Percentiles rank a stretch among this genome's conserved stretches.
These are phyloP conservation scores for Suillus paluster DNA, from an alignment of 768 basidiomycete species.

Conservation along the genomic window DNA sequence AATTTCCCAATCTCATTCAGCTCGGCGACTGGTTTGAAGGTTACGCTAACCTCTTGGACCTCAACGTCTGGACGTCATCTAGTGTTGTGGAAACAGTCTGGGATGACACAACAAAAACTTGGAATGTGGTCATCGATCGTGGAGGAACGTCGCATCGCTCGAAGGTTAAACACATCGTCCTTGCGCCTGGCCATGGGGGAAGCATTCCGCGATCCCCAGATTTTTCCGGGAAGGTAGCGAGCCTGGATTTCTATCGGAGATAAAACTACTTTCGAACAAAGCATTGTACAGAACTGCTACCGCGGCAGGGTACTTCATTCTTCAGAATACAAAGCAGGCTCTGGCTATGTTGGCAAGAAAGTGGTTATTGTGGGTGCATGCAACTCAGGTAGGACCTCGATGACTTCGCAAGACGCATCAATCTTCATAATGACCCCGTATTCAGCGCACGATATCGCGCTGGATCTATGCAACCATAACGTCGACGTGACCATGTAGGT, in stretches of 20 bases:
- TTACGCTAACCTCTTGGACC: constrained; percentile 59
- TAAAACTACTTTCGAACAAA: background rate
- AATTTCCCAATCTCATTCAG: constrained; percentile 29
- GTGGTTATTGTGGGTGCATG: constrained; percentile 67
- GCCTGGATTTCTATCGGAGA: background rate
- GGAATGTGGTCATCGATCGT: constrained; percentile 46
- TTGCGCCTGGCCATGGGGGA: constrained; percentile 58
- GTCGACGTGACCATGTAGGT: constrained; percentile 32
- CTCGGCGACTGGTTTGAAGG: constrained; percentile 67
- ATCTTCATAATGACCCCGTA: background rate
- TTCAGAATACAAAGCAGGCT: constrained; percentile 46
- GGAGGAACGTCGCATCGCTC: constrained; percentile 36
- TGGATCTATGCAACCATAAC: constrained; percentile 34
- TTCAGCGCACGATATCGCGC: constrained; percentile 43
- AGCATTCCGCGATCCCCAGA: constrained; percentile 50
- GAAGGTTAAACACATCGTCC: constrained; percentile 53
- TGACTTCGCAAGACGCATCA: background rate
- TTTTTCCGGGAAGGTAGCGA: constrained; percentile 45
- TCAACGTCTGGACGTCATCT: constrained; percentile 64
- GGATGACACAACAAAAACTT: constrained; percentile 40
- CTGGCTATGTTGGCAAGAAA: constrained; percentile 60
- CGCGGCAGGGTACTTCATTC: constrained; percentile 61
- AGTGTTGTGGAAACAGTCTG: constrained; percentile 40
- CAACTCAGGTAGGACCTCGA: constrained; percentile 51
- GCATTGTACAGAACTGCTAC: constrained; percentile 46